phyloP scores from a whole-genome alignment of 306 rosid species.

The Sphenostylis stenocarpa region DNA sequence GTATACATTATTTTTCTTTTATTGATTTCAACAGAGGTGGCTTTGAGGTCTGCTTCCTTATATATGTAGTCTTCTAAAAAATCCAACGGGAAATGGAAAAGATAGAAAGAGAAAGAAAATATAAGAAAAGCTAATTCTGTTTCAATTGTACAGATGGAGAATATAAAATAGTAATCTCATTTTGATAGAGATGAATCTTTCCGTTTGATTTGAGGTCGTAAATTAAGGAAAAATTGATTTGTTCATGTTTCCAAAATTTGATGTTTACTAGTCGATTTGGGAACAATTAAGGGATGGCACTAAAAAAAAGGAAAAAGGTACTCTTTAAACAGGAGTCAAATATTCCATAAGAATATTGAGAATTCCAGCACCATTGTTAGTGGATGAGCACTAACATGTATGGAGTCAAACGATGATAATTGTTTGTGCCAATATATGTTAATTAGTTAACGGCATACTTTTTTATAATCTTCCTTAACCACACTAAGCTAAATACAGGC shows the following conservation, averaged over 20 bases:
- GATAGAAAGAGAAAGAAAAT: neutral
- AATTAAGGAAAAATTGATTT: neutral
- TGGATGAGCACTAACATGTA: constrained; percentile 6
- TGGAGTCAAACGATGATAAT: neutral
- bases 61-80: neutral
- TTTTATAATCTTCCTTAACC: neutral
- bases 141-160: constrained; percentile 38
- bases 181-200: neutral
- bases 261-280: neutral
- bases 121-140: neutral
- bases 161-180: constrained; percentile 4
- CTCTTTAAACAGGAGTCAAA: neutral
- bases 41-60: constrained; percentile 21
- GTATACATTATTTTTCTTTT: neutral
- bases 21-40: neutral
- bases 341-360: neutral
- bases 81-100: neutral
- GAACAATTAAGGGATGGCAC: neutral
- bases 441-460: neutral
- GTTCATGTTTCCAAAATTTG: neutral
- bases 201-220: neutral
- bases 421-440: neutral
- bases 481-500: neutral
- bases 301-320: neutral
- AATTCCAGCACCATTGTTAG: neutral